Base-by-base conservation (phyloP, 2,329 filamentous ascomycete species). In the Diaporthe humulicola region DNA sequence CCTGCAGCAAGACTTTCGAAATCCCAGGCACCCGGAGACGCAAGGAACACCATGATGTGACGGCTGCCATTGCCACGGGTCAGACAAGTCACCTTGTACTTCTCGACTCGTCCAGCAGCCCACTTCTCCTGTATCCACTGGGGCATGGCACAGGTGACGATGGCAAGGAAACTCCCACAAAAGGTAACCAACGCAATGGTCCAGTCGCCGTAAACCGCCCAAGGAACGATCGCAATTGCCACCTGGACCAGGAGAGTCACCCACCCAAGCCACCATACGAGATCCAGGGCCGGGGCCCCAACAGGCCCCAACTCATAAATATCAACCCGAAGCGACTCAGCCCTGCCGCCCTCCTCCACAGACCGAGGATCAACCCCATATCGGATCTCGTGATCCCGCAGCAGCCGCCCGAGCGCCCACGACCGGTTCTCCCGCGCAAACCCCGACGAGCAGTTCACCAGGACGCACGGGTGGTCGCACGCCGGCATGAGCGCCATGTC, bases 91-190 rank as follows among this genome's bases (percentile, higher is more conserved):
- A 71, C 54, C 38, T 60, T 71, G 3, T 17, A 19, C 28, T 33
- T 22, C 54, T 58, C 28, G 9, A 58, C 36, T 14, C 25, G 28
- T 2, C 54, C 7, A 42, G 52, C 28, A 19, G 54, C 12, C 69
- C 69, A 71, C 52, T 71, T 60, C 22, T 71, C 54, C 22, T 71
- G 36, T 4, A 25, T 50, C 54, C 69, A 71, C 7, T 60, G 54
- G 12, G 69, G 69, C 19, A 50, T 25, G 17, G 69, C 40, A n/a
- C 54, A 60, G 0, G 69, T 58, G 3, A 60, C 12, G 22, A 57
- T 38, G 2, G 54, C 69, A 33, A 71, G 69, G 12, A 71, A 10
- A 14, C 28, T 50, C 38, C 69, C 69, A 14, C 38, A 57, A 7
- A 58, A 19, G 1, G 54, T 71, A 0, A 60, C 15, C 25, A 60